Conservation (phyloP, 2,329 filamentous ascomycete genomes). For the Exophiala bonariae region DNA sequence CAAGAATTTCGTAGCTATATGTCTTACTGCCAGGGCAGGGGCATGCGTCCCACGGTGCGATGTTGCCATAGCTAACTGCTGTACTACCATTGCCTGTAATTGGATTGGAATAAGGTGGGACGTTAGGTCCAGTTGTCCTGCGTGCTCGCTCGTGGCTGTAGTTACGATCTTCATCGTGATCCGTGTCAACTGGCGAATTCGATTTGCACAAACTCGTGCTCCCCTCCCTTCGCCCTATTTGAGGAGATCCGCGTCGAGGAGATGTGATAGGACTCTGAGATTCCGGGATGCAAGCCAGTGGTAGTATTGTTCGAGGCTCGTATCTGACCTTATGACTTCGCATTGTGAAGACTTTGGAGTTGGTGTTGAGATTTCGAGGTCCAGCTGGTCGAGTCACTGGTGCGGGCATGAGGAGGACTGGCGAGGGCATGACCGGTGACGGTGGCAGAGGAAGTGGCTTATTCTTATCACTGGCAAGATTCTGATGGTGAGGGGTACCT, state of each 20-base stretch:
- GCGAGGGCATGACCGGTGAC: background rate
- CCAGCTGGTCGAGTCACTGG: slow-evolving; percentile 6
- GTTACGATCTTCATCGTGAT: background rate
- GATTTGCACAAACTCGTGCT: background rate
- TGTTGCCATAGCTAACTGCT: background rate
- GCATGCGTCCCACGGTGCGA: slow-evolving; percentile 6
- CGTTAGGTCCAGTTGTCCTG: background rate
- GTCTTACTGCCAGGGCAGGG: slow-evolving; percentile 4
- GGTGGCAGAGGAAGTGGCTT: slow-evolving; percentile 11
- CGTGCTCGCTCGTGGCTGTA: background rate
- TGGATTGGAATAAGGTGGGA: background rate
- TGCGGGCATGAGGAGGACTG: background rate
- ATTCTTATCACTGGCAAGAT: background rate
- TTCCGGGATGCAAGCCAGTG: slow-evolving; percentile 9
- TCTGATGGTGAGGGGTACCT: background rate
- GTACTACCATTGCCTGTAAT: background rate
- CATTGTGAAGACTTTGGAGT: slow-evolving; percentile 2
- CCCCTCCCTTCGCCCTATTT: background rate
- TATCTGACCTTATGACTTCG: slow-evolving; percentile 1
- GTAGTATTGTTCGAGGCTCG: background rate
- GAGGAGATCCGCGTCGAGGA: background rate
- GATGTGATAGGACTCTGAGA: background rate
- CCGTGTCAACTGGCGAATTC: background rate
- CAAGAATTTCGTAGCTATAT: slow-evolving; percentile 18
- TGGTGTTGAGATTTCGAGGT: slow-evolving; percentile 5